phyloP scores from a whole-genome alignment of 495 filamentous ascomycete species.

The Podospora bellae-mahoneyi region DNA sequence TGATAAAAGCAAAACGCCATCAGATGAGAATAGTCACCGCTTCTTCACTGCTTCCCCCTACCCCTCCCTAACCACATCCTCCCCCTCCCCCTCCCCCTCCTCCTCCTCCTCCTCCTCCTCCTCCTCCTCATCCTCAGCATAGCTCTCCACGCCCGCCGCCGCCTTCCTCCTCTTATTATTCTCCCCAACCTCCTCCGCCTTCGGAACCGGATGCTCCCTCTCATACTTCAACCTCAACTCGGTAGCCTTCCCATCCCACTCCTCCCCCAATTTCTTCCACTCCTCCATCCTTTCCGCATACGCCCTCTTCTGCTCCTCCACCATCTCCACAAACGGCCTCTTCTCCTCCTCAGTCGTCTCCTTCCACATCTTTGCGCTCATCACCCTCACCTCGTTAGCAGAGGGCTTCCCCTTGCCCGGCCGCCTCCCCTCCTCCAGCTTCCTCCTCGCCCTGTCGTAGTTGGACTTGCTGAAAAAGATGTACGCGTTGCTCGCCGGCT shows the following conservation, averaged over 20 bases:
- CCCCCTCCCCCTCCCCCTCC: background rate
- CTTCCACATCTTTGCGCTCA: conserved; percentile 86
- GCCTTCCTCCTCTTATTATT: conserved; percentile 22
- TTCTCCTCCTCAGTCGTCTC: conserved; percentile 64
- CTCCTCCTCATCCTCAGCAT: conserved; percentile 35
- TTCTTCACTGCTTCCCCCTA: background rate
- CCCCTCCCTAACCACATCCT: background rate
- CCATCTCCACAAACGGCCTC: conserved; percentile 70
- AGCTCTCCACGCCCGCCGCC: conserved; percentile 37
- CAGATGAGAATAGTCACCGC: background rate
- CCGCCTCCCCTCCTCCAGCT: conserved; percentile 65
- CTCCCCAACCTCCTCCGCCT: background rate
- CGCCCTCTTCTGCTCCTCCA: conserved; percentile 60
- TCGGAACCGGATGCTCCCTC: conserved; percentile 48
- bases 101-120: conserved; percentile 28
- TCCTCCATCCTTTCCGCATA: conserved; percentile 55
- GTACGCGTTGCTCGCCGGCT: conserved; percentile 69
- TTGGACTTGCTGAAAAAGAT: conserved; percentile 75
- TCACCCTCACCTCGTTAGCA: conserved; percentile 77
- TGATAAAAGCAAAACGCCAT: background rate
- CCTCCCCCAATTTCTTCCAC: conserved; percentile 55
- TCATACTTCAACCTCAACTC: conserved; percentile 62
- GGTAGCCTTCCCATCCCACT: conserved; percentile 67
- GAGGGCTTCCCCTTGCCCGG: conserved; percentile 62
- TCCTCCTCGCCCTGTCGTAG: conserved; percentile 68